Percentiles rank a stretch among this genome's conserved stretches.
Evolutionary conservation across 2,329 filamentous ascomycete genomes (phyloP).

Genomic region (Delphinella strobiligena): DNA sequence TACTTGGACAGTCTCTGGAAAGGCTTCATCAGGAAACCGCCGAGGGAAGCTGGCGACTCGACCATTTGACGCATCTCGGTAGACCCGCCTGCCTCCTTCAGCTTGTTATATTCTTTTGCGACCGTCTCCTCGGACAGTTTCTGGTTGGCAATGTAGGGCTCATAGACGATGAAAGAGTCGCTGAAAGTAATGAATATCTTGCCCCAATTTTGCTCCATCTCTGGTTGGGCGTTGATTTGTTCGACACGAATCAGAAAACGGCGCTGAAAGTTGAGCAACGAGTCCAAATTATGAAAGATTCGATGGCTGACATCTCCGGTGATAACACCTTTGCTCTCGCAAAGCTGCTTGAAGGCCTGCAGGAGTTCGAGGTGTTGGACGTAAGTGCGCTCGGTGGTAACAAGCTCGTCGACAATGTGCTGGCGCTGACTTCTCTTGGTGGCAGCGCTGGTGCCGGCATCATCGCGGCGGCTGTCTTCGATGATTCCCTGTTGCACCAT

Average conservation of each 20-base stretch:
- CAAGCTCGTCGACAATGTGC: constrained; percentile 80
- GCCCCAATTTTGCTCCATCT: constrained; percentile 81
- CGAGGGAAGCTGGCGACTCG: constrained; percentile 73
- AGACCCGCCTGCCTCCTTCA: constrained; percentile 55
- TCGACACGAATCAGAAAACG: constrained; percentile 92
- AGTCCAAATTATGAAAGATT: constrained; percentile 94
- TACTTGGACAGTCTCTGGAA: constrained; percentile 96
- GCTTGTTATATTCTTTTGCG: constrained; percentile 75
- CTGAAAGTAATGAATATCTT: constrained; percentile 76
- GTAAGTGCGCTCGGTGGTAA: constrained; percentile 94
- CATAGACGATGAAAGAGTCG: constrained; percentile 82
- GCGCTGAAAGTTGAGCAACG: constrained; percentile 88
- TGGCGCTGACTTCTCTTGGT: constrained; percentile 60
- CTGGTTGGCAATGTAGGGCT: constrained; percentile 95
- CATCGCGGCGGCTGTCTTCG: constrained; percentile 39
- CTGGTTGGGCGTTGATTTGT: constrained; percentile 77
- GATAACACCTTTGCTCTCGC: constrained; percentile 79
- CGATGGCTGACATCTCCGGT: constrained; percentile 84
- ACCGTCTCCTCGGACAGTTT: constrained; percentile 80
- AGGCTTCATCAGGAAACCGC: constrained; percentile 88
- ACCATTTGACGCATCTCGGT: constrained; percentile 57
- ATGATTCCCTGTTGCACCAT: constrained; percentile 69
- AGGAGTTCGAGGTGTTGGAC: constrained; percentile 93
- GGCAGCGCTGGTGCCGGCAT: constrained; percentile 33
- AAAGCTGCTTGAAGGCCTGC: constrained; percentile 77